Evolutionary conservation across 768 basidiomycete species (phyloP).

Genomic region (Lentinula sp.): DNA sequence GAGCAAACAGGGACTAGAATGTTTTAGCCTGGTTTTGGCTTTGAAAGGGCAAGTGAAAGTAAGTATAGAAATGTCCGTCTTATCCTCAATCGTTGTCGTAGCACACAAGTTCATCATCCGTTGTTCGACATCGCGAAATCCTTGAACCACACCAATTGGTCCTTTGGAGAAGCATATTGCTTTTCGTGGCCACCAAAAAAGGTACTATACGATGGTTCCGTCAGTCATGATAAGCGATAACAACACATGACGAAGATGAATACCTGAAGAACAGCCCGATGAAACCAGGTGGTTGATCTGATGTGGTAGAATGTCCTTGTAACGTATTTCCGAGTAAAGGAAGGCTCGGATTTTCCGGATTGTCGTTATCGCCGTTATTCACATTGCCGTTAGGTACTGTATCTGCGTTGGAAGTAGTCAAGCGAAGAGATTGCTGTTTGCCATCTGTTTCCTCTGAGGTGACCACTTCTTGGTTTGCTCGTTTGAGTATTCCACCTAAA

Average conservation of each 20-base stretch:
- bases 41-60: too few relatives aligned
- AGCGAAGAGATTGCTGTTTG: background rate
- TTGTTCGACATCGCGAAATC: constrained; percentile 48
- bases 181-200: constrained; percentile 75
- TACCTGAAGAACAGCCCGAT: constrained; percentile 74
- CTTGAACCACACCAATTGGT: constrained; percentile 77
- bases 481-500: background rate
- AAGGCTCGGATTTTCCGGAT: background rate
- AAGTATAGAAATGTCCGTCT: background rate
- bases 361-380: background rate
- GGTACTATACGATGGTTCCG: constrained; percentile 34
- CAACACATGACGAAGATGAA: background rate
- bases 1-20: too few relatives aligned
- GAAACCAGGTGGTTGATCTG: constrained; percentile 22
- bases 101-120: constrained; percentile 11
- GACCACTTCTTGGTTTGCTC: background rate
- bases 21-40: too few relatives aligned
- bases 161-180: constrained; percentile 61
- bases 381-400: background rate
- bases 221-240: background rate
- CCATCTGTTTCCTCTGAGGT: background rate
- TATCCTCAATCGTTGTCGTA: background rate
- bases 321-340: background rate
- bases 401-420: constrained; percentile 15
- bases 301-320: background rate